These are phyloP conservation scores for Skeletonema tropicum DNA, from an alignment of 108 stramenopile genomes.

Conservation along the genomic window DNA sequence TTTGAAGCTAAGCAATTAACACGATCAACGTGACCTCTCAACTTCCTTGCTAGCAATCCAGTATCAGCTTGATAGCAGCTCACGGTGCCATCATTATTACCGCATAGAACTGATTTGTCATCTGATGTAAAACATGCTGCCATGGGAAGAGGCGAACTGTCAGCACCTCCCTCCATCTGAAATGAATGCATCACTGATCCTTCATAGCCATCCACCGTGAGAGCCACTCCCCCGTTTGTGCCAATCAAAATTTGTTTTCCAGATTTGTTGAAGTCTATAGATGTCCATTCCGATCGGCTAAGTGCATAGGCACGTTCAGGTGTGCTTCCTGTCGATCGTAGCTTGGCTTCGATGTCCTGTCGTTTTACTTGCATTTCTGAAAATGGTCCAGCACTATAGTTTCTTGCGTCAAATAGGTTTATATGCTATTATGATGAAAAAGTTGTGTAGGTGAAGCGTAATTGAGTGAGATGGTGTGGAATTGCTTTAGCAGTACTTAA, in stretches of 20 bases:
- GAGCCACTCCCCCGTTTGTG: too few species aligned
- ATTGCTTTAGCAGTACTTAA: background rate
- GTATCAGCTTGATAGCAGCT: conserved; percentile 65
- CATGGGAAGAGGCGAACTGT: too few species aligned
- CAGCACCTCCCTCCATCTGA: too few species aligned
- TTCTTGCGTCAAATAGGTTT: too few species aligned
- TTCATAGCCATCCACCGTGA: too few species aligned
- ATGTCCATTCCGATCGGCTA: conserved; percentile 53
- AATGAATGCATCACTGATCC: too few species aligned
- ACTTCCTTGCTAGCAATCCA: conserved; percentile 56
- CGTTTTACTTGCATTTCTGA: conserved; percentile 71
- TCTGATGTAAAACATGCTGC: conserved; percentile 80
- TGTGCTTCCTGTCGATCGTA: conserved; percentile 22
- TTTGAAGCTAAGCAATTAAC: too few species aligned
- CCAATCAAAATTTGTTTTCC: conserved; percentile 85
- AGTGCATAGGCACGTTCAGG: conserved; percentile 44
- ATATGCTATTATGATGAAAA: too few species aligned
- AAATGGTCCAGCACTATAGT: conserved; percentile 84
- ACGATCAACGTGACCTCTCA: conserved; percentile 69
- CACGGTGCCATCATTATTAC: conserved; percentile 70
- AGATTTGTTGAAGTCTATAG: conserved; percentile 71
- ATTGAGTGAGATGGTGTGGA: too few species aligned
- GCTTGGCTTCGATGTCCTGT: conserved; percentile 49
- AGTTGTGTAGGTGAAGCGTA: too few species aligned
- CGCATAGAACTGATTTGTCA: conserved; percentile 65